Base-by-base conservation (phyloP, 352 stramenopile genomes). In the Achlya hypogyna region DNA sequence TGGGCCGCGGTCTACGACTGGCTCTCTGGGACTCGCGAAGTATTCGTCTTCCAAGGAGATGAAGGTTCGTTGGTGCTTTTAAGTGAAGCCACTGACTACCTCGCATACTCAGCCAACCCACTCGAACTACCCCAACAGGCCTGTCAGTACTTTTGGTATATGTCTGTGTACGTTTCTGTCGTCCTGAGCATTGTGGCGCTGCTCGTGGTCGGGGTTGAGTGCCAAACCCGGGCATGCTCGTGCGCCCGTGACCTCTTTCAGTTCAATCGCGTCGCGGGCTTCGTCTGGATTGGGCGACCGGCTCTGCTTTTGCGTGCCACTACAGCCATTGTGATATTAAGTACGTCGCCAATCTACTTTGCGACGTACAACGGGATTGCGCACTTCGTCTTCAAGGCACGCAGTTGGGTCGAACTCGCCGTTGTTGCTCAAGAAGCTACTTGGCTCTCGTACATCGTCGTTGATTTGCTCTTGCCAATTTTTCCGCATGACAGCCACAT, bases 231-330 rank as follows among this genome's bases (percentile, higher is more conserved):
- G 12, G 14, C 25, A 27, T 29, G 53, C 28, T 12, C 29, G 22
- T 20, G 14, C 28, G 51, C 16, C 23, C 10, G 28, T 10, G 29
- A 65, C 47, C 31, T 65, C 16, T 65, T 65, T 65, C 34, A 38
- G 34, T 65, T 54, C 47, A 53, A 65, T 59, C 59, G 59, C 6
- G 38, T 65, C 12, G 14, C 23, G 0, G 47, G 59, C 10, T 53
- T 28, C 29, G 59, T 65, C 29, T 65, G 59, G 59, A 56, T 65
- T 12, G 59, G 59, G 12, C 59, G 59, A 9, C 59, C 59, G 1
- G 10, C 53, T 22, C 23, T 65, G 1, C 3, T 56, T 65, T 51
- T 63, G 20, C 34, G 54, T 10, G 54, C 25, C 22, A 27, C 45
- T 4, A 27, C 29, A 5, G 54, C 54, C 42, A 31, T 63, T 6